Base-by-base conservation (phyloP, 306 rosid species). In the Cercis canadensis region DNA sequence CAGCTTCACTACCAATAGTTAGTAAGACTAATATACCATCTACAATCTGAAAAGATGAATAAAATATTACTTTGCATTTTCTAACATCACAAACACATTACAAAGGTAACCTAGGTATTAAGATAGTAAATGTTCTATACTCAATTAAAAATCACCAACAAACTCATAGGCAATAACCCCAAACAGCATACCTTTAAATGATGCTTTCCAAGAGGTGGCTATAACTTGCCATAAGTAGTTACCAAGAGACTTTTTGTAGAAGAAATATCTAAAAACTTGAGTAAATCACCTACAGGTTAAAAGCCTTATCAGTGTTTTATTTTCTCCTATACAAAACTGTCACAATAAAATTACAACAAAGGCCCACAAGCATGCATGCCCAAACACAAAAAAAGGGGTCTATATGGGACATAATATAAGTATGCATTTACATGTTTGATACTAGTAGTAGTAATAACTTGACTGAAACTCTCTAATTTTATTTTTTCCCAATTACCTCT, bases 191-290 rank as follows among this genome's bases (percentile, higher is more conserved):
- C 99, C 99, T 95, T 95, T 66, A 95, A 78, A 39, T 97, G 96
- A 72, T 91, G 99, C 77, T 91, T 95, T 69, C 99, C 97, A 49
- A 95, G 96, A 70, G 99, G 96, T 19, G 99, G 99, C 80, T 87
- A 91, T 74, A 95, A 80, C 86, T 91, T 89, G 61, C 99, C 99
- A 76, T 83, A 95, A 57, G 99, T 89, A 80, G 99, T 95, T 47
- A 82, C 62, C 88, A 95, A 78, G 11, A 62, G 49, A 80, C 75
- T 79, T 72, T 89, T 96, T 13, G 76, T 74, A 16, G 96, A 87
- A n/a, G n/a, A n/a, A n/a, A n/a, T n/a, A n/a, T n/a, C n/a, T n/a
- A n/a, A n/a, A n/a, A n/a, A n/a, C n/a, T 87, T 82, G 58, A 95
- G 96, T 61, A 95, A 88, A 78, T 88, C 89, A 73, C 92, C 99